Base-by-base conservation (phyloP, 768 basidiomycete genomes). In the Podaxis sp. region DNA sequence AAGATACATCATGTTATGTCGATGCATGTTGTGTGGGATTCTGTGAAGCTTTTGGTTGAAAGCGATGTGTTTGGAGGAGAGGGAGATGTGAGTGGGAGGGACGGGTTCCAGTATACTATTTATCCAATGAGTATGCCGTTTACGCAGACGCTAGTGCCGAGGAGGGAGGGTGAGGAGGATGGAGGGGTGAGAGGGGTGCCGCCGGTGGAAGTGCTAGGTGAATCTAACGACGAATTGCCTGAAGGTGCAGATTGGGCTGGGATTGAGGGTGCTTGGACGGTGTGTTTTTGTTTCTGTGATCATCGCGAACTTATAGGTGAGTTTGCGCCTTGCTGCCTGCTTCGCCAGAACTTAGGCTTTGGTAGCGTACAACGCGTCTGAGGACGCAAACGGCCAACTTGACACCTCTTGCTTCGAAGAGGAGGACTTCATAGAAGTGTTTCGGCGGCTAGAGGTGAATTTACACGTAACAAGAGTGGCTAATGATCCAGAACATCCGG, bases 251-350 rank as follows among this genome's bases (percentile, higher is more conserved):
- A 88, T 70, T 87, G 87, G 86, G 85, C 82, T 1, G 84, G 85
- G 2, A 72, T 90, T 0, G 76, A 77, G 36, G 89, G 89, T 0
- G 36, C 72, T 15, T 91, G 89, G 89, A 73, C 75, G 3, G 80
- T 85, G 12, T 80, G 83, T n/a, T 90, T 89, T 67, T 85, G 82
- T 57, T 91, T 88, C 68, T 80, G 83, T 57, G 88, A 91, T 69
- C 88, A 91, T 67, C 74, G 86, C 4, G 86, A 87, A 52, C 77
- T 91, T 40, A 67, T 88, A 46, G 73, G 88, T 90, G 67, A 71
- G 87, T 76, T 12, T 13, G 56, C 5, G 55, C 37, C 37, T 13
- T 72, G 28, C 66, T 69, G 56, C 65, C 20, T 30, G 53, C 33
- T 56, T 4, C 59, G 40, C 41, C 24, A 15, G 28, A 40, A 26